phyloP scores from a whole-genome alignment of 2,329 filamentous ascomycete species.

The Ophiosphaerella herpotricha region DNA sequence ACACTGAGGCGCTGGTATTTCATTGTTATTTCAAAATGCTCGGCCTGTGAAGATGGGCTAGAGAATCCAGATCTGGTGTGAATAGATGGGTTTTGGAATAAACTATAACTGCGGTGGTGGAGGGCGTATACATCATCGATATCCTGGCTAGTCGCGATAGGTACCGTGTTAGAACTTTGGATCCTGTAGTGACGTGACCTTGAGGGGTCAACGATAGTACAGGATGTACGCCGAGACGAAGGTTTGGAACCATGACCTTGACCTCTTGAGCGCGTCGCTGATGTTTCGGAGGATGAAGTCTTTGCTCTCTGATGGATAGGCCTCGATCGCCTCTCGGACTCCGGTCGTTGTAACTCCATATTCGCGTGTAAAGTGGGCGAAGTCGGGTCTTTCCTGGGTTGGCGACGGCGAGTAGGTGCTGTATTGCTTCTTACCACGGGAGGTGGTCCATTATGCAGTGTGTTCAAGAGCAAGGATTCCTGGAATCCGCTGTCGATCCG shows the following conservation, averaged over 20 bases:
- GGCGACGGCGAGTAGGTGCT: slow-evolving; percentile 23
- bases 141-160: slow-evolving; percentile 32
- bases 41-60: slow-evolving; percentile 27
- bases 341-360: slow-evolving; percentile 22
- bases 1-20: slow-evolving; percentile 20
- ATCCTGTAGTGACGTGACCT: slow-evolving; percentile 42
- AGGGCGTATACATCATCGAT: slow-evolving; percentile 47
- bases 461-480: slow-evolving; percentile 25
- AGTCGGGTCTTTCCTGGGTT: slow-evolving; percentile 13
- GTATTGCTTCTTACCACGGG: slow-evolving; percentile 31
- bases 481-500: slow-evolving; percentile 42
- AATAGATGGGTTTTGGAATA: slow-evolving; percentile 41
- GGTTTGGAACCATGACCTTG: slow-evolving; percentile 36
- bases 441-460: slow-evolving; percentile 16
- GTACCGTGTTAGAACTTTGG: slow-evolving; percentile 36
- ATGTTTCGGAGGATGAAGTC: slow-evolving; percentile 36
- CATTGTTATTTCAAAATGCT: slow-evolving; percentile 11
- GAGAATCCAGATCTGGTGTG: slow-evolving; percentile 26
- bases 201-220: slow-evolving; percentile 40
- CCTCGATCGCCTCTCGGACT: slow-evolving; percentile 33
- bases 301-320: slow-evolving; percentile 32
- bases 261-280: slow-evolving; percentile 32
- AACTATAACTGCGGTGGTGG: slow-evolving; percentile 45
- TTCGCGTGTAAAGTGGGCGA: slow-evolving; percentile 7
- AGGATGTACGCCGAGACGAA: slow-evolving; percentile 43